Evolutionary conservation across 257 asterid species (phyloP), one percentile per base, ranked within the genome.

Genomic region (Mentha longifolia): DNA sequence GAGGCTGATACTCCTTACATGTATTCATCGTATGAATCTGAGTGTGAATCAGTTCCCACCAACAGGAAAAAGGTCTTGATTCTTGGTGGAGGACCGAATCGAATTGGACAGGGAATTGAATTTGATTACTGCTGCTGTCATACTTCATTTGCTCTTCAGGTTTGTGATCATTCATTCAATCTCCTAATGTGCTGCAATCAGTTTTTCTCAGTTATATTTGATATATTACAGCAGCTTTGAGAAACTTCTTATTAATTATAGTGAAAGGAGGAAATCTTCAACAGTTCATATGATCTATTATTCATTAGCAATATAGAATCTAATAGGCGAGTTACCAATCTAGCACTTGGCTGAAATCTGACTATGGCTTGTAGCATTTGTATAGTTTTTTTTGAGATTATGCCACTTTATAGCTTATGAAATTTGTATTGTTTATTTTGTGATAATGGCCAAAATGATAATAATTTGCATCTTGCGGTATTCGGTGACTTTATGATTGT

Each of bases 81-180:
- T 76, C 84, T 95, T 49, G 99, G 99, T 47, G 98, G 99, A 30
- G 99, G 99, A 57, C 98, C 99, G 25, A 95, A 95, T 74, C 92
- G 97, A 43, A 95, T 95, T 82, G 99, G 97, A 70, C 99, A 90
- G 87, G 98, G 98, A 70, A 92, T 95, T 73, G 99, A 95, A 79
- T 95, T 95, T 80, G 99, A 95, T 75, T 91, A 94, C 73, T 94
- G 98, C 82, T 92, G 99, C 84, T 92, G 99, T 80, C 99, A 95
- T 54, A 87, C 97, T 9, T 95, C 98, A 61, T 95, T 95, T 75
- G 96, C 97, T 49, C 97, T 95, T 76, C 97, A 92, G 99, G 99
- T 95, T 71, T 72, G 81, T 72, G 50, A 33, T n/a, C n/a, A n/a
- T n/a, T 46, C 33, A 43, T 42, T 47, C 62, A 33, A 67, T 68